phyloP scores from a whole-genome alignment of 2,329 filamentous ascomycete genomes.

The Ramichloridium luteum region DNA sequence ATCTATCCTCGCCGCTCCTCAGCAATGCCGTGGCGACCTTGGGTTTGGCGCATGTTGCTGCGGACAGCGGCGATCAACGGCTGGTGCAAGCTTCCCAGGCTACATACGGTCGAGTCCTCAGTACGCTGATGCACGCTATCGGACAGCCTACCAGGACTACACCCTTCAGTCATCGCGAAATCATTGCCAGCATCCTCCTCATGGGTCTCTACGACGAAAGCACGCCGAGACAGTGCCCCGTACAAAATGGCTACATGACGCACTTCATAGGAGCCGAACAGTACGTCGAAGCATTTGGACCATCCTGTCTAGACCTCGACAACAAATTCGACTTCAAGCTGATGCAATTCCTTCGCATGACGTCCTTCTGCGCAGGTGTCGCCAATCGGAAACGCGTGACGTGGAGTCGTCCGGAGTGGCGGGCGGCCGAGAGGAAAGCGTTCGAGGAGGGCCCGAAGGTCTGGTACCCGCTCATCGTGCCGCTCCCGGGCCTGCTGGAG shows the following conservation, averaged over 20 bases:
- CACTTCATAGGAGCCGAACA: conserved; percentile 8
- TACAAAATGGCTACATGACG: conserved; percentile 7
- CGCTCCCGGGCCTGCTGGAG: conserved; percentile 6
- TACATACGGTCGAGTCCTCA: conserved; percentile 6
- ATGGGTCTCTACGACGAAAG: conserved; percentile 9
- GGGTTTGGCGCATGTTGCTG: conserved; percentile 8
- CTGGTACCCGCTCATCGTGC: conserved; percentile 7
- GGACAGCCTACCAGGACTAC: conserved; percentile 1
- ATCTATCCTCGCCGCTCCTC: conserved; percentile 8
- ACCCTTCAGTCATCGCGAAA: conserved; percentile 5
- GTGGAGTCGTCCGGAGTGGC: conserved; percentile 6
- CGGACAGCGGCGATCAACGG: conserved; percentile 4
- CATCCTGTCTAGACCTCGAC: conserved; percentile 5
- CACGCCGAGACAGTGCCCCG: conserved; percentile 1
- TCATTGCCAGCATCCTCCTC: conserved; percentile 7
- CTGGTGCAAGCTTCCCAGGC: conserved; percentile 7
- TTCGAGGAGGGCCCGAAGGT: conserved; percentile 4
- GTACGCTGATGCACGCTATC: conserved; percentile 5
- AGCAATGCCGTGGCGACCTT: conserved; percentile 8
- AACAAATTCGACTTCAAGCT: conserved; percentile 7
- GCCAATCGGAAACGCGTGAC: conserved; percentile 6
- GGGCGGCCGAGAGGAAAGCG: conserved; percentile 3
- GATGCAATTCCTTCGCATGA: conserved; percentile 7
- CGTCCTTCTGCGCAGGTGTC: conserved; percentile 6
- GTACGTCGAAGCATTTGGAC: conserved; percentile 8